phyloP scores from a whole-genome alignment of 768 basidiomycete genomes.

The Polyporus arcularius region DNA sequence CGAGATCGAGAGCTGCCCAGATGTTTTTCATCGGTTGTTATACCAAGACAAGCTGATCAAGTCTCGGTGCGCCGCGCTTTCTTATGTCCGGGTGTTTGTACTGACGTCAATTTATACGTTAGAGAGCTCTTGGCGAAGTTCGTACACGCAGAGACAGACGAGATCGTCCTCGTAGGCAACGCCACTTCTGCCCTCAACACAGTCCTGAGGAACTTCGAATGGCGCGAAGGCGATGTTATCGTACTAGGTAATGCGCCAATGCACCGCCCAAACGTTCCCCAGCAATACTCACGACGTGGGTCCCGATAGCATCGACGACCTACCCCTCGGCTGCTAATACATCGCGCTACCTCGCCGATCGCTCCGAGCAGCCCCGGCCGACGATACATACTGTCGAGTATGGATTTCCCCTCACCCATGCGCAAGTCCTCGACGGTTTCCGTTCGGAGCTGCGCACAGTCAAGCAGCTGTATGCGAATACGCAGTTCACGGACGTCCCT shows the following conservation, averaged over 20 bases:
- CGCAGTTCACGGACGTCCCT: conserved; percentile 17
- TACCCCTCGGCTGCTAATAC: conserved; percentile 58
- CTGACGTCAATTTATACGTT: conserved; percentile 30
- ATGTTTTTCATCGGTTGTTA: conserved; percentile 19
- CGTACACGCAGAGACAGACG: conserved; percentile 55
- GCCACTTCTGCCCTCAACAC: conserved; percentile 68
- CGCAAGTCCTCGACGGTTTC: conserved; percentile 54
- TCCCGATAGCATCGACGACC: conserved; percentile 33
- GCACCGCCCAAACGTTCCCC: no score
- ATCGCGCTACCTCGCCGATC: conserved; percentile 55
- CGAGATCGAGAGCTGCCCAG: conserved; percentile 22
- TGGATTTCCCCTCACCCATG: conserved; percentile 54
- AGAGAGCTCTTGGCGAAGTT: conserved; percentile 49
- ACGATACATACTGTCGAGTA: conserved; percentile 48
- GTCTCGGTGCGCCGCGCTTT: conserved; percentile 7
- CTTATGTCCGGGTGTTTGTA: neutral
- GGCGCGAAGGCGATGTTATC: conserved; percentile 68
- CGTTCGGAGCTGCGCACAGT: conserved; percentile 38
- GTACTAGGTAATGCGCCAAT: conserved; percentile 32
- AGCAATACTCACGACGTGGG: neutral
- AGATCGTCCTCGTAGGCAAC: conserved; percentile 60
- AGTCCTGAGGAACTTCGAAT: conserved; percentile 65
- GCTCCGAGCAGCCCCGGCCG: conserved; percentile 48
- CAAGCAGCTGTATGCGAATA: conserved; percentile 20
- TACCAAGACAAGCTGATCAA: conserved; percentile 11